Conservation (phyloP, 768 basidiomycete genomes). For the Tylopilus felleus region DNA sequence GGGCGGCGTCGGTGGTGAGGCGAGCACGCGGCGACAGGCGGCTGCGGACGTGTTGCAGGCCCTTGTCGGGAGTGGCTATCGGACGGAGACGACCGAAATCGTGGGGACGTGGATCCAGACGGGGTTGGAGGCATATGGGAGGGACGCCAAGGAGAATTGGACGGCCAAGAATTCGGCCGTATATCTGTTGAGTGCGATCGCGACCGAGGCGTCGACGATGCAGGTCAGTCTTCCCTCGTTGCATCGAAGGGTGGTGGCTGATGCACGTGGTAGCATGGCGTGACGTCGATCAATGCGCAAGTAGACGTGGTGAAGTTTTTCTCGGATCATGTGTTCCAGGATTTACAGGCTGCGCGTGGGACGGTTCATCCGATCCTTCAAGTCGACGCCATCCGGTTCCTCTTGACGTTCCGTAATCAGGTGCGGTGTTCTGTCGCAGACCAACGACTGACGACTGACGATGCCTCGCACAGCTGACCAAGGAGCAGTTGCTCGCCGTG, state of each 20-base stretch:
- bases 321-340: conserved; percentile 84
- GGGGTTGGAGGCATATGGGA: conserved; percentile 66
- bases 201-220: conserved; percentile 81
- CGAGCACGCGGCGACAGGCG: conserved; percentile 84
- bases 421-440: conserved; percentile 33
- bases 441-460: background rate
- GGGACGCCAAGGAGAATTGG: conserved; percentile 66
- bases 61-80: conserved; percentile 75
- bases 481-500: conserved; percentile 89
- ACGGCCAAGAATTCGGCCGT: conserved; percentile 92
- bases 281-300: conserved; percentile 87
- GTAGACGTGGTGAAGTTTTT: conserved; percentile 97
- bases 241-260: background rate
- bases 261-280: conserved; percentile 62
- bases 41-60: conserved; percentile 96
- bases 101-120: conserved; percentile 80
- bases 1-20: conserved; percentile 46
- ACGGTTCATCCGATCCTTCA: conserved; percentile 86
- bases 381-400: conserved; percentile 93
- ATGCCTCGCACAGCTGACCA: conserved; percentile 62
- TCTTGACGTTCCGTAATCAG: conserved; percentile 95
- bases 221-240: conserved; percentile 49
- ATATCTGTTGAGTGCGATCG: conserved; percentile 90
- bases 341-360: conserved; percentile 68
- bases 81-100: conserved; percentile 82